Evolutionary conservation across 441 rosid genomes (phyloP), one percentile per base, ranked within the genome.

Genomic region (Dalechampia spathulata): DNA sequence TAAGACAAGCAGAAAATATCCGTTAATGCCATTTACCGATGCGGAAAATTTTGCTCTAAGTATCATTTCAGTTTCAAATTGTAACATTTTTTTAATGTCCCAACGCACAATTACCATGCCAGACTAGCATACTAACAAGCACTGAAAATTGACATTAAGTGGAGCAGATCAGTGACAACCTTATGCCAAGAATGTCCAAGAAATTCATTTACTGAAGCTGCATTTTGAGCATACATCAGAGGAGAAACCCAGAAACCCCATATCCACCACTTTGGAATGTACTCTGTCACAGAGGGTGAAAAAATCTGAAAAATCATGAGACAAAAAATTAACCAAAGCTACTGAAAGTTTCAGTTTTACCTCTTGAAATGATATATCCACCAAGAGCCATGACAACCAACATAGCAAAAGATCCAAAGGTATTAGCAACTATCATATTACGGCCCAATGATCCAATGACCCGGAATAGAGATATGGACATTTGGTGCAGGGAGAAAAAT

Each of bases 181-280:
- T 93, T 83, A 61, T 73, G 53, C 97, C 97, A 93, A 55, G 93
- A 73, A 76, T 78, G 81, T 22, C 97, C 93, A 21, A 90, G 99
- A 67, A 93, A 82, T 67, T 93, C 99, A 72, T 85, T 93, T 34
- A 93, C 95, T 45, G 99, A 82, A 71, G 91, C 96, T 36, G 97
- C 99, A 70, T 85, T 87, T 79, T 93, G 97, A 70, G 90, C 90
- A 65, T 90, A 93, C 85, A 82, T 82, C 84, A 93, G 67, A 46
- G 97, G 96, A 70, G 97, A 93, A 50, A 87, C 49, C 99, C 97
- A 93, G 76, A 71, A 93, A 64, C 97, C 99, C 99, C 97, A 93
- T 57, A 84, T 77, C 99, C 99, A 93, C 99, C 97, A 87, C 16
- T 65, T 67, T 10, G 97, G 97, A 56, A 93, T 85, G 55, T 72